A percentile compares a stretch with the other conserved stretches of the same genome.
phyloP scores from a whole-genome alignment of 768 basidiomycete genomes.

The Suillus subaureus region DNA sequence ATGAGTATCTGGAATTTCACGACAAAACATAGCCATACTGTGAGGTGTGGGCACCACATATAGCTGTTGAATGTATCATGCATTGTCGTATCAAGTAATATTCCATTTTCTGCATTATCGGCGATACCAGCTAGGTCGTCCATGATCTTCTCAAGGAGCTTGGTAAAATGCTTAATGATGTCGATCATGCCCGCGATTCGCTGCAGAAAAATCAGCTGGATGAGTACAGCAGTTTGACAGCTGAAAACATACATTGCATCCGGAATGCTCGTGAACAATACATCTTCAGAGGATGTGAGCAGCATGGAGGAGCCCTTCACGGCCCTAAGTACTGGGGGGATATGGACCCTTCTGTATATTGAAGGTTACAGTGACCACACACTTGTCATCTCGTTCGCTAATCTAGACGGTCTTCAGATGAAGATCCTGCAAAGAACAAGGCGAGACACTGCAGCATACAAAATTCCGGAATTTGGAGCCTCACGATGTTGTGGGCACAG shows the following conservation, averaged over 20 bases:
- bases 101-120: neutral
- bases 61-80: neutral
- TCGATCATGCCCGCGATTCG: neutral
- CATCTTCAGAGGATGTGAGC: neutral
- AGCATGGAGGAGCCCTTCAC: neutral
- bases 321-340: neutral
- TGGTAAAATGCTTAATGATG: neutral
- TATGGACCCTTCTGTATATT: neutral
- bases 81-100: neutral
- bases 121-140: too few species aligned
- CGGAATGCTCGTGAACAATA: neutral
- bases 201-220: neutral
- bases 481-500: too few species aligned
- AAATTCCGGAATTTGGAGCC: neutral
- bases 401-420: neutral
- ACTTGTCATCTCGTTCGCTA: neutral
- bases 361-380: neutral
- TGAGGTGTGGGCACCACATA: neutral
- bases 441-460: neutral
- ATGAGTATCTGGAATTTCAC: neutral
- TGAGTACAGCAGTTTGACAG: neutral
- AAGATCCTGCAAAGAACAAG: neutral
- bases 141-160: neutral
- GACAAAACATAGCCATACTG: neutral
- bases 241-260: neutral